A percentile compares a stretch with the other conserved stretches of the same genome.
phyloP scores from a whole-genome alignment of 768 basidiomycete genomes.

The Lyophyllum decastes region DNA sequence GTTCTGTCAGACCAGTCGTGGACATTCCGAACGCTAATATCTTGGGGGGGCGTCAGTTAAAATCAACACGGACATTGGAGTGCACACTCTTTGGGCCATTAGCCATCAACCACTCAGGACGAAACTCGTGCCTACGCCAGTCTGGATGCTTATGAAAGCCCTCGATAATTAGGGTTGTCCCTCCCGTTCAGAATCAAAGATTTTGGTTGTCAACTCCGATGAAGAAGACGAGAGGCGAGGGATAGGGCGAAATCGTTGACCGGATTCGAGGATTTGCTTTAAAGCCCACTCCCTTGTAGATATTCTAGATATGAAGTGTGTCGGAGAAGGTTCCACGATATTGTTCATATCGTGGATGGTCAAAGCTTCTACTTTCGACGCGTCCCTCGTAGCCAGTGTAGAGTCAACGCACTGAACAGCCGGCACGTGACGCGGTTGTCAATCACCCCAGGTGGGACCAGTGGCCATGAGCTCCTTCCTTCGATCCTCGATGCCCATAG shows the following conservation, averaged over 20 bases:
- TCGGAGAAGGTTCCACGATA: not conserved
- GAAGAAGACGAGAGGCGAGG: conserved; percentile 36
- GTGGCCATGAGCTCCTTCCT: conserved; percentile 21
- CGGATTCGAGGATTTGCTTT: conserved; percentile 21
- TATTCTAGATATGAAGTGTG: not conserved
- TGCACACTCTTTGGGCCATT: conserved; percentile 30
- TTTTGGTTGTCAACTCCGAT: conserved; percentile 28
- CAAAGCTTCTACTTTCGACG: conserved; percentile 4
- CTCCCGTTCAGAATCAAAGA: conserved; percentile 46
- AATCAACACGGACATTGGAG: not conserved
- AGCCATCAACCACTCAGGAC: conserved; percentile 50
- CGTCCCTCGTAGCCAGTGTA: not conserved
- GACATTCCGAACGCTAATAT: conserved; percentile 64
- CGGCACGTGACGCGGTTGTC: conserved; percentile 14
- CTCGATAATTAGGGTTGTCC: conserved; percentile 69
- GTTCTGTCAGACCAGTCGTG: conserved; percentile 54
- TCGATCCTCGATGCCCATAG: conserved; percentile 22
- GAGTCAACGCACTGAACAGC: not conserved
- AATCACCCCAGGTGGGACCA: conserved; percentile 19
- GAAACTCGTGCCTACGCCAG: conserved; percentile 62
- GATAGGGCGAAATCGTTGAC: conserved; percentile 29
- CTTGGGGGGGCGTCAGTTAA: conserved; percentile 32
- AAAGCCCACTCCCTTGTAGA: conserved; percentile 49
- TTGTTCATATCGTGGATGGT: conserved; percentile 9
- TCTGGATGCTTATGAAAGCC: conserved; percentile 52